phyloP scores from a whole-genome alignment of 257 asterid genomes.

The Salvia rosmarinus region DNA sequence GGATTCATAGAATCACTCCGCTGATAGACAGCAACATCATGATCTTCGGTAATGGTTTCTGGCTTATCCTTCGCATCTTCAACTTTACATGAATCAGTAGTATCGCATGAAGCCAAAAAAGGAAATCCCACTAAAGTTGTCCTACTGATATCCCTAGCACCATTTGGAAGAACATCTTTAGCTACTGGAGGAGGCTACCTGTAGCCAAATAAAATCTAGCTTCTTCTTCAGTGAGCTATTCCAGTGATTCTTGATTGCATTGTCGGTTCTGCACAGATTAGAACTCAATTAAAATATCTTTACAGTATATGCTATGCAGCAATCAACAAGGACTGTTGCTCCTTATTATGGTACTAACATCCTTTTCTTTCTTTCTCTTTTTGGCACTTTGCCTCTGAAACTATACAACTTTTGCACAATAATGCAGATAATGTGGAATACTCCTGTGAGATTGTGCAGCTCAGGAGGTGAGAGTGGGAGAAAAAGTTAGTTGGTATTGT shows the following conservation, averaged over 20 bases:
- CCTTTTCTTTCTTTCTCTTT: not conserved
- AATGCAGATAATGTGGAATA: not conserved
- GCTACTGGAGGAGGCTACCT: conserved; percentile 78
- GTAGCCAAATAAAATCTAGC: conserved; percentile 86
- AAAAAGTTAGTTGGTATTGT: not conserved
- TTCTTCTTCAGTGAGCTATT: conserved; percentile 95
- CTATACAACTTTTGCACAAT: conserved; percentile 4
- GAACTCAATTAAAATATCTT: conserved; percentile 27
- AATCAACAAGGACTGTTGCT: not conserved
- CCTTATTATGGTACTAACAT: not conserved
- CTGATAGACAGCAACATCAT: conserved; percentile 40
- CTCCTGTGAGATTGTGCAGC: not conserved
- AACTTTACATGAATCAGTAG: conserved; percentile 41
- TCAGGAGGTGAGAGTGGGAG: not conserved
- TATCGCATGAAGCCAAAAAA: conserved; percentile 47
- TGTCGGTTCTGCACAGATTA: conserved; percentile 78
- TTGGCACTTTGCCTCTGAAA: not conserved
- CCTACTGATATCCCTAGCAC: conserved; percentile 47
- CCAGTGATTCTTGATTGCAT: conserved; percentile 99
- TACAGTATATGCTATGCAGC: not conserved
- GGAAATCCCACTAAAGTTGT: conserved; percentile 43
- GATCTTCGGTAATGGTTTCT: conserved; percentile 37
- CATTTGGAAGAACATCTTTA: conserved; percentile 49
- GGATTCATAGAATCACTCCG: conserved; percentile 45
- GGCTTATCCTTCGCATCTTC: conserved; percentile 50